A percentile compares a stretch with the other conserved stretches of the same genome.
Conservation (phyloP, 768 basidiomycete genomes). For the Suillus decipiens region DNA sequence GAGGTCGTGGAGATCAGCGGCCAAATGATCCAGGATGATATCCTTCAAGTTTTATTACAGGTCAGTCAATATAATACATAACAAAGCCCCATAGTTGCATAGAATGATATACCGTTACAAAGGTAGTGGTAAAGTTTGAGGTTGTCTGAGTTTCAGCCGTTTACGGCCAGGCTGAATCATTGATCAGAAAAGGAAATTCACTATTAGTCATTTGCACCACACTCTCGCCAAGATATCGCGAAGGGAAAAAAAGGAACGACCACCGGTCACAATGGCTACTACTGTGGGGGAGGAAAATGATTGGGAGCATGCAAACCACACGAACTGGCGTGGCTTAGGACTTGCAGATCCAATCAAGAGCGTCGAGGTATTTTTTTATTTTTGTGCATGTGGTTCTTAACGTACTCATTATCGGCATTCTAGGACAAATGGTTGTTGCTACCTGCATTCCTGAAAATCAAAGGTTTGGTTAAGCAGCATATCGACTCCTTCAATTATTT, state of each 20-base stretch:
- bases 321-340: conserved; percentile 75
- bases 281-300: conserved; percentile 39
- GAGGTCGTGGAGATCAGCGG: background rate
- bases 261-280: conserved; percentile 4
- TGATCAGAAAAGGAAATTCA: no score
- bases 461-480: conserved; percentile 98
- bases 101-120: no score
- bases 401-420: conserved; percentile 8
- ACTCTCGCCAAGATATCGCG: background rate
- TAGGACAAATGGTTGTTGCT: conserved; percentile 99
- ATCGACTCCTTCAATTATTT: conserved; percentile 99
- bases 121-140: no score
- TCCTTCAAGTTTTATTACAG: background rate
- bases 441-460: conserved; percentile 95
- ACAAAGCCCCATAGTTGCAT: no score
- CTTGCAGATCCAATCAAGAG: conserved; percentile 90
- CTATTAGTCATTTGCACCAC: no score
- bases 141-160: no score
- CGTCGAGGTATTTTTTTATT: conserved; percentile 69
- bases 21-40: background rate
- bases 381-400: conserved; percentile 5
- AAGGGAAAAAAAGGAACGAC: background rate
- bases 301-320: conserved; percentile 58
- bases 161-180: no score
- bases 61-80: no score